Base-by-base conservation (phyloP, 331 rosid species). In the Cydonia oblonga region DNA sequence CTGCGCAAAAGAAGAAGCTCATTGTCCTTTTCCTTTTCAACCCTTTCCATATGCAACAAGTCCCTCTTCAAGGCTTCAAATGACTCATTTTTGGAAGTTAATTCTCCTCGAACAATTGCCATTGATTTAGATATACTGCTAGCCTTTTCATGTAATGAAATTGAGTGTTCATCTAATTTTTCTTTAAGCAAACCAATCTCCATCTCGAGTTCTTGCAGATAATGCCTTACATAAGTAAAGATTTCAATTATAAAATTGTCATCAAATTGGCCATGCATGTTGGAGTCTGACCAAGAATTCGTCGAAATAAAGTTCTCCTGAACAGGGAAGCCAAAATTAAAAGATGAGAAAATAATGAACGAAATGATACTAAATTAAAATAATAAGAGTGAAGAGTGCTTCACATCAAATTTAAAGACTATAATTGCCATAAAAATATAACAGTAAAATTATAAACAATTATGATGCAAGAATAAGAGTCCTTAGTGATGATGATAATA, bases 11-110 rank as follows among this genome's bases (percentile, higher is more conserved):
- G 71, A 83, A 79, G 76, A 66, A 87, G 87, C 59, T 88, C 86
- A 70, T 65, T 78, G 71, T 88, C 96, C 70, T 73, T 89, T 64
- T 84, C 84, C 15, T 81, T 80, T 70, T 73, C 63, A 30, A 73
- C 66, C 9, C 71, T 66, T 40, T 83, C 82, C 25, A 72, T 35
- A 68, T 40, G 83, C 56, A 44, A 30, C 71, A 86, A 75, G 77
- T 88, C 85, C 68, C 83, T 79, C 89, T 82, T 83, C 82, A 85
- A 42, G 68, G 86, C 76, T 83, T 89, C 90, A 60, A 75, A 76
- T 7, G 70, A 86, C 79, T 86, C 96, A 70, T 83, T 87, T 76
- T 76, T 93, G 66, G 88, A 84, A 83, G 76, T 68, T 80, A 88
- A 74, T 77, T 89, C 93, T 74, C 75, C 84, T 79, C 69, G 84